Conservation (phyloP, 371 early-diverging fungal genomes). For the Globomyces sp. region DNA sequence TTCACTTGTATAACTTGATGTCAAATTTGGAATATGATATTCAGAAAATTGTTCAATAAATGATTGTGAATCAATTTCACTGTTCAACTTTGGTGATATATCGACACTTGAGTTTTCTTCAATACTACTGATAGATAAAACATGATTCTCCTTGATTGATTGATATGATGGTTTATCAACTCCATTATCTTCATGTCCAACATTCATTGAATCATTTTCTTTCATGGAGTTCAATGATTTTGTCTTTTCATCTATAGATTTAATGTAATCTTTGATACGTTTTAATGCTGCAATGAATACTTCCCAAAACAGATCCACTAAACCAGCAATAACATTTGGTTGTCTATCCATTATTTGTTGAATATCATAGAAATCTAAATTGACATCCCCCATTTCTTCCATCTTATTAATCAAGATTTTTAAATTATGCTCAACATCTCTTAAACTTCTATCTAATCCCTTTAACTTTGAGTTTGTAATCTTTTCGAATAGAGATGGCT, state of each 20-base stretch:
- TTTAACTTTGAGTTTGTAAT: too few species aligned
- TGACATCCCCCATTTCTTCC: neutral
- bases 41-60: too few species aligned
- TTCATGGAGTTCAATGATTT: neutral
- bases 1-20: too few species aligned
- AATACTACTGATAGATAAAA: neutral
- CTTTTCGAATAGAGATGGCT: too few species aligned
- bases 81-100: neutral
- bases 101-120: conserved; percentile 1
- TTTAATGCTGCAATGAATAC: neutral
- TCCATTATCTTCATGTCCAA: neutral
- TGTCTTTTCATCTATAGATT: neutral
- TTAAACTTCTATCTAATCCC: too few species aligned
- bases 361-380: neutral
- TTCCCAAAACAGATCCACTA: conserved; percentile 15
- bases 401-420: neutral
- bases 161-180: neutral
- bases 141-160: neutral
- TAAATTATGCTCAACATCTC: too few species aligned
- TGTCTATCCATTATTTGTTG: conserved; percentile 8
- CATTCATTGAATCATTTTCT: conserved; percentile 1
- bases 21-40: too few species aligned
- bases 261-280: neutral
- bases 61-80: too few species aligned
- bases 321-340: neutral